Base-by-base conservation (phyloP, 2,329 filamentous ascomycete genomes). In the Nemania sp. region DNA sequence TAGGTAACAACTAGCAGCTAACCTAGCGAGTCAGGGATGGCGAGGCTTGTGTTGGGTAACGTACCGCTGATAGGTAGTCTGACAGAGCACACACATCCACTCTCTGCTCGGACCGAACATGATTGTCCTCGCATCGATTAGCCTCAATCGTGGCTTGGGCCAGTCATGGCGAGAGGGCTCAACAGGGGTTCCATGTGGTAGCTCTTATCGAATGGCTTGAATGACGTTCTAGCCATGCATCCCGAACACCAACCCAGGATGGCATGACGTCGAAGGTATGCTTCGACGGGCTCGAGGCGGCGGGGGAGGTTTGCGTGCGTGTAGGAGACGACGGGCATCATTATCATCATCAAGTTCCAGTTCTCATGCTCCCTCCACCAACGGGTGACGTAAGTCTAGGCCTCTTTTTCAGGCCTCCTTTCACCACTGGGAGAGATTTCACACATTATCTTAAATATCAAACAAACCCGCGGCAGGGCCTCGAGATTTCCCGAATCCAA, bases 241-340 rank as follows among this genome's bases (percentile, higher is more conserved):
- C 45, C 40, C 12, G 35, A 43, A 55, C 35, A 29, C 17, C 53
- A 58, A 58, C 48, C 20, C n/a, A 54, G 52, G 18, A 47, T n/a
- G 50, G 63, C 69, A 72, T 72, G 70, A 72, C 70, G 70, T 72
- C 69, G 67, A 67, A 49, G 21, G 2, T 45, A 64, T 65, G 60
- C 61, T 29, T 46, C 47, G 59, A 65, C 66, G 61, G 54, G 59
- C 50, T 58, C 57, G 32, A 18, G 17, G 50, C 42, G 25, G 25
- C 25, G 25, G 25, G 25, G 25, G 25, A 7, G 7, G 25, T 3
- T 29, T 29, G n/a, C n/a, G n/a, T 54, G 63, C 40, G 64, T 56
- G 20, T 49, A 55, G 57, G 5, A 13, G 25, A 52, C 21, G 46
- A 47, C 57, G 17, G 21, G 12, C 54, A 34, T 42, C 47, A 13